These are phyloP conservation scores for Colletotrichum melonis DNA, from an alignment of 2,329 filamentous ascomycete genomes.

Conservation along the genomic window DNA sequence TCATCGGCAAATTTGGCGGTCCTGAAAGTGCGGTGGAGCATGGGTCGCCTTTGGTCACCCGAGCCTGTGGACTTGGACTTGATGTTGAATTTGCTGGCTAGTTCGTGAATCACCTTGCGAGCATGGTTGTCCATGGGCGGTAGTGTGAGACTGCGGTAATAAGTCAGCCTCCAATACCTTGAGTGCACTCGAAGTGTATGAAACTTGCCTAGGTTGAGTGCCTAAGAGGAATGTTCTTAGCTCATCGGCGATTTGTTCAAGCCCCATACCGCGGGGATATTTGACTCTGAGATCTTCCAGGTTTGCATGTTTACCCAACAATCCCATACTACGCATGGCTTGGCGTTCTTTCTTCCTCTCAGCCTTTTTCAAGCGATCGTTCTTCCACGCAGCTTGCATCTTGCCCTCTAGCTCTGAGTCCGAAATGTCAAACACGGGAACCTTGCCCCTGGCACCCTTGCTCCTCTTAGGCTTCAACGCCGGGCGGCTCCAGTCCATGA, in stretches of 20 bases:
- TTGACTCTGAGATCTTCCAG: slow-evolving; percentile 73
- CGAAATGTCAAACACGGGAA: slow-evolving; percentile 65
- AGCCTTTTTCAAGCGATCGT: slow-evolving; percentile 78
- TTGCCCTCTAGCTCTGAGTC: slow-evolving; percentile 75
- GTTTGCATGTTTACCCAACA: slow-evolving; percentile 70
- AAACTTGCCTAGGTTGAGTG: slow-evolving; percentile 40
- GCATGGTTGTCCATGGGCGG: slow-evolving; percentile 86
- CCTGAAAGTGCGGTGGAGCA: slow-evolving; percentile 78
- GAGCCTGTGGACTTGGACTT: slow-evolving; percentile 87
- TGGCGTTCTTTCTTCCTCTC: slow-evolving; percentile 77
- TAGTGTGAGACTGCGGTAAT: slow-evolving; percentile 69
- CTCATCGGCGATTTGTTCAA: slow-evolving; percentile 78
- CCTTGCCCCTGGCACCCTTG: slow-evolving; percentile 69
- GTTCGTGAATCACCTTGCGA: slow-evolving; percentile 82
- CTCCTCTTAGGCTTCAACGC: slow-evolving; percentile 71
- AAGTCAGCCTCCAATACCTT: neutral
- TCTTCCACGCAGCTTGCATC: slow-evolving; percentile 71
- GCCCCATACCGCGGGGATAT: slow-evolving; percentile 77
- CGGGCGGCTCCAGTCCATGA: slow-evolving; percentile 84
- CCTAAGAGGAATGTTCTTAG: slow-evolving; percentile 77
- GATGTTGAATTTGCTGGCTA: slow-evolving; percentile 80
- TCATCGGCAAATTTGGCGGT: slow-evolving; percentile 72
- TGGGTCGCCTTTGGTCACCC: slow-evolving; percentile 78
- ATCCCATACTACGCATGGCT: slow-evolving; percentile 71
- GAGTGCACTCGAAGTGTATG: neutral